Evolutionary conservation across 352 stramenopile species (phyloP), one percentile per base, ranked within the genome.

Genomic region (Globisporangium rhizosaccharum): DNA sequence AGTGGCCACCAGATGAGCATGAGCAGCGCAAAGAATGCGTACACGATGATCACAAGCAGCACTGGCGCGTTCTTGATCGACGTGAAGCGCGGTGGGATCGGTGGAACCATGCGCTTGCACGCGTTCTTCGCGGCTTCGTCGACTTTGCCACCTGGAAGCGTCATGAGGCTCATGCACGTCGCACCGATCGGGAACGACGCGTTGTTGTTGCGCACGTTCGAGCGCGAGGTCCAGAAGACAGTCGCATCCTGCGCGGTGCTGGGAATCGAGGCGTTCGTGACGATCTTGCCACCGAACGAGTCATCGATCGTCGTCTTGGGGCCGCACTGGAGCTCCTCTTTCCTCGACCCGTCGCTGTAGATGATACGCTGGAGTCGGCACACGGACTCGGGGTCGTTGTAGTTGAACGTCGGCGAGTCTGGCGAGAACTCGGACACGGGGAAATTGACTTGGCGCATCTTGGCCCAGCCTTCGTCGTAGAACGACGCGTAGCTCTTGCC

Each of bases 191-290:
- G 74, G 53, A 83, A 83, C 14, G 62, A 67, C 9, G 73, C 73
- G 41, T 82, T 82, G 55, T 82, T 82, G 61, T 82, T 83, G 48
- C 64, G 71, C 23, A 59, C 50, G 45, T 80, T 83, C 52, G 59
- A 61, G 14, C 26, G 48, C 33, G 63, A 80, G 3, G 66, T 79
- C 73, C 71, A 80, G 48, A 75, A 83, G 45, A 77, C 61, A 15
- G 50, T 70, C 17, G 33, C 56, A 42, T 81, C 60, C 42, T 36
- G 28, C 15, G 59, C 44, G 0, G 52, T 51, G 10, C 25, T 8
- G 15, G 51, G 26, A 9, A 65, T 4, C n/a, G 59, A 59, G 9
- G 51, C 33, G 28, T 65, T 65, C 20, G 37, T 50, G 44, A 59
- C 26, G 44, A 65, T 59, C 18, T 33, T 49, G 14, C 52, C 52